A percentile compares a stretch with the other conserved stretches of the same genome.
phyloP scores from a whole-genome alignment of 202 grass and related monocot species.

The Panicum virgatum region DNA sequence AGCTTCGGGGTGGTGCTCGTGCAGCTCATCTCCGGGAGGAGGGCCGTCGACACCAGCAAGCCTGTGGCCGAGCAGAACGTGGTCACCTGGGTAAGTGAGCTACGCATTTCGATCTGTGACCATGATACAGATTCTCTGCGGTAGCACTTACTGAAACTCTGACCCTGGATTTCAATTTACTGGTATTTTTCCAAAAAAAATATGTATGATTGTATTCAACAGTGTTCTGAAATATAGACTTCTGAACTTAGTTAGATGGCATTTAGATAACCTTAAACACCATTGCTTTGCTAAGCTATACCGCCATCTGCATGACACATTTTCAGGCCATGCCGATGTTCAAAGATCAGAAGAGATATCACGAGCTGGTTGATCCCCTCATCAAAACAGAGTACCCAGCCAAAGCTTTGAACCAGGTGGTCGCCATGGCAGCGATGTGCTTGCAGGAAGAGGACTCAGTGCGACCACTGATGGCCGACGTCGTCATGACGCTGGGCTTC shows the following conservation, averaged over 20 bases:
- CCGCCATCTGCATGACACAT: not conserved
- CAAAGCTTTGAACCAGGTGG: slow-evolving; percentile 86
- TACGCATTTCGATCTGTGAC: not conserved
- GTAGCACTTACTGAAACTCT: not conserved
- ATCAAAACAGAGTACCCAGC: slow-evolving; percentile 61
- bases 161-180: not conserved
- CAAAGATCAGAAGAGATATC: slow-evolving; percentile 90
- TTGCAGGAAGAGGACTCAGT: slow-evolving; percentile 89
- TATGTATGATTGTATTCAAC: not conserved
- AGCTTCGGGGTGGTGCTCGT: slow-evolving; percentile 92
- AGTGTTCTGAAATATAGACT: not conserved
- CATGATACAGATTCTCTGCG: not conserved
- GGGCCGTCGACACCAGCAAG: slow-evolving; percentile 69
- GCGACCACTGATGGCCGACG: slow-evolving; percentile 79
- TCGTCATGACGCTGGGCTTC: slow-evolving; percentile 83
- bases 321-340: slow-evolving; percentile 83
- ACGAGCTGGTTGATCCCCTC: slow-evolving; percentile 78
- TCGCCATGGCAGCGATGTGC: slow-evolving; percentile 96
- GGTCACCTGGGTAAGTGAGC: slow-evolving; percentile 73
- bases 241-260: not conserved
- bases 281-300: not conserved
- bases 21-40: slow-evolving; percentile 88
- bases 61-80: slow-evolving; percentile 77
- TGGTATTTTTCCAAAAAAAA: not conserved
- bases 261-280: too few species aligned